A percentile compares a stretch with the other conserved stretches of the same genome.
Evolutionary conservation across 1,284 basidiomycete species (phyloP).

Genomic region (Ustilago curta): DNA sequence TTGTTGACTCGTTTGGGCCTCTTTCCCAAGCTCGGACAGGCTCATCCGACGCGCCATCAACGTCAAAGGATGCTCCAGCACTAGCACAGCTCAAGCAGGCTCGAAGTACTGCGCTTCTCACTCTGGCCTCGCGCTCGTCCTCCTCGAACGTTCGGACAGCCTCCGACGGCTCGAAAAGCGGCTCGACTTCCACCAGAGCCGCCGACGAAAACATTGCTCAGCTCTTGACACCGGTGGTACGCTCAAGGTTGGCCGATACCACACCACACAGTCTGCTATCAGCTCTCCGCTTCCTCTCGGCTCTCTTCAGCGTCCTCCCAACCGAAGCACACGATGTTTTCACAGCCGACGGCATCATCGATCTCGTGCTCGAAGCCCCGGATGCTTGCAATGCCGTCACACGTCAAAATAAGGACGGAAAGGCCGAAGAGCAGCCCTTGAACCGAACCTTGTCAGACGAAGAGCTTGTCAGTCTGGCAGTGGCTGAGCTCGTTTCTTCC

Average conservation of each 20-base stretch:
- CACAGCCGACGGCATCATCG: conserved; percentile 31
- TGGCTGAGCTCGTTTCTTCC: conserved; percentile 41
- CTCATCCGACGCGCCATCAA: conserved; percentile 1
- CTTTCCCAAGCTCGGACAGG: conserved; percentile 9
- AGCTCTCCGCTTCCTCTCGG: conserved; percentile 37
- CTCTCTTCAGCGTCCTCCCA: conserved; percentile 35
- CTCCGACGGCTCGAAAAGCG: not conserved
- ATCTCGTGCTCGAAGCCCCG: conserved; percentile 36
- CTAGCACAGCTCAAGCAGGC: conserved; percentile 20
- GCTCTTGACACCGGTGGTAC: conserved; percentile 38
- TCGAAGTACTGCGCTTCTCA: conserved; percentile 31
- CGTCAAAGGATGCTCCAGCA: not conserved
- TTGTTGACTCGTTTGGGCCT: conserved; percentile 39
- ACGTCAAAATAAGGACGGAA: not conserved
- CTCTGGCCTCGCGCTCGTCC: conserved; percentile 38
- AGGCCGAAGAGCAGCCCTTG: not conserved
- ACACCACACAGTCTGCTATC: conserved; percentile 40
- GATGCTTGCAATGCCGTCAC: conserved; percentile 28
- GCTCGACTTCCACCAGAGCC: not conserved
- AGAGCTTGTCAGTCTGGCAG: conserved; percentile 19
- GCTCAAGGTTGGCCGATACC: conserved; percentile 41
- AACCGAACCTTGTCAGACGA: conserved; percentile 17
- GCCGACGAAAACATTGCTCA: conserved; percentile 35
- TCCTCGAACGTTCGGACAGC: conserved; percentile 11
- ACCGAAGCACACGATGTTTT: conserved; percentile 40